These are phyloP conservation scores for Trichosanthes cucumerina DNA, from an alignment of 306 rosid genomes.

Conservation along the genomic window DNA sequence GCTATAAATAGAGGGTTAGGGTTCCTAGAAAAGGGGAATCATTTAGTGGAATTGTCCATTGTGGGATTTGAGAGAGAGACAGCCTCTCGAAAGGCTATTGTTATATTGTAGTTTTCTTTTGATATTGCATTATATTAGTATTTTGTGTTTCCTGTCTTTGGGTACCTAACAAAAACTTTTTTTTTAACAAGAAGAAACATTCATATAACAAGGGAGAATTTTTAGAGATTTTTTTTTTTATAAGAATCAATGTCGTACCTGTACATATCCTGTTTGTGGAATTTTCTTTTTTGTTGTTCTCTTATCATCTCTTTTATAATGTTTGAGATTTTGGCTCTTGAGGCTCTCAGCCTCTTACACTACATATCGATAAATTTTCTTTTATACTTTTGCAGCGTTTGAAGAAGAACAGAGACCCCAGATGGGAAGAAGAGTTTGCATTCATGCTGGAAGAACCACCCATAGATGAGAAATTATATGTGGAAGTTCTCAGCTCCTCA, in stretches of 20 bases:
- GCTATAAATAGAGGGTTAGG: too few relatives aligned
- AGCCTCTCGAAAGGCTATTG: too few relatives aligned
- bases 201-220: neutral
- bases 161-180: too few relatives aligned
- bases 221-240: neutral
- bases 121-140: too few relatives aligned
- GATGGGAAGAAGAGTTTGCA: slow-evolving; percentile 83
- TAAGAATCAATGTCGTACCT: neutral
- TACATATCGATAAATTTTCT: neutral
- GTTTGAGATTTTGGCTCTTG: neutral
- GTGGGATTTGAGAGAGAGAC: too few relatives aligned
- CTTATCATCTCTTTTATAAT: neutral
- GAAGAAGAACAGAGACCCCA: slow-evolving; percentile 80
- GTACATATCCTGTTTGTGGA: neutral
- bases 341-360: neutral
- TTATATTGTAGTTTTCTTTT: too few relatives aligned
- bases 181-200: too few relatives aligned
- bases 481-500: slow-evolving; percentile 72
- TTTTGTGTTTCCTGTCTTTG: too few relatives aligned
- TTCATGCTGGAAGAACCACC: slow-evolving; percentile 72
- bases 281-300: neutral
- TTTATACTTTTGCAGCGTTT: slow-evolving; percentile 28
- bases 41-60: too few relatives aligned
- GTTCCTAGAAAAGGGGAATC: too few relatives aligned
- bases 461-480: slow-evolving; percentile 53